Conservation (phyloP, 2,329 filamentous ascomycete genomes). For the Talaromyces sp. region DNA sequence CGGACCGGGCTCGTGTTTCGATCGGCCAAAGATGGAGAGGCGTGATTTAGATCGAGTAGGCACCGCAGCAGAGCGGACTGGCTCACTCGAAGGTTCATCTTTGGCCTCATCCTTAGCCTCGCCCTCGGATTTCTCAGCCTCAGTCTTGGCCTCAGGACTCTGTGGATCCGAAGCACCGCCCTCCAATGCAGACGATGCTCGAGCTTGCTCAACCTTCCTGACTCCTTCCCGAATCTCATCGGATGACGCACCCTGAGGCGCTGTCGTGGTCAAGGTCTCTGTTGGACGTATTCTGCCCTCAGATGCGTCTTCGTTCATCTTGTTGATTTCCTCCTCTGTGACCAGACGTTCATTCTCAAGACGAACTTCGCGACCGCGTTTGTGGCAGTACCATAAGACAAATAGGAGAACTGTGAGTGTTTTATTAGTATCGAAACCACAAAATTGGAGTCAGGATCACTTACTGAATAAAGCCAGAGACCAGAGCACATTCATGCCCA, state of each 20-base stretch:
- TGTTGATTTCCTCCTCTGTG: conserved; percentile 47
- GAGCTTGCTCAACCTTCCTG: conserved; percentile 40
- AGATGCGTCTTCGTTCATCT: conserved; percentile 40
- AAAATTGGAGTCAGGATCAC: conserved; percentile 36
- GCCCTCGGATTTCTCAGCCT: conserved; percentile 7
- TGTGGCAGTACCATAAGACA: conserved; percentile 97
- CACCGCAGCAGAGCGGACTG: conserved; percentile 10
- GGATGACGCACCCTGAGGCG: conserved; percentile 42
- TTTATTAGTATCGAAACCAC: background rate
- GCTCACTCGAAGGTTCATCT: background rate
- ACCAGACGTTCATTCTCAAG: conserved; percentile 64
- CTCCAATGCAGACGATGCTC: conserved; percentile 27
- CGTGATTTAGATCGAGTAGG: conserved; percentile 37
- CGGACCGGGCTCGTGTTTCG: conserved; percentile 24
- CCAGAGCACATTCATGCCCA: conserved; percentile 90
- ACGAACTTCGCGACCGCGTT: conserved; percentile 83
- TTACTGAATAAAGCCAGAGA: conserved; percentile 84
- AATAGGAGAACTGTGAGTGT: conserved; percentile 74
- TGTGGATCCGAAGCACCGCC: conserved; percentile 15
- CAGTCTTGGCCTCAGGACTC: background rate
- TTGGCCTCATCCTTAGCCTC: too few species aligned
- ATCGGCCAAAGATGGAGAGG: conserved; percentile 32
- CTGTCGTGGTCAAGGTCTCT: conserved; percentile 45
- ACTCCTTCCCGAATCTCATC: conserved; percentile 46
- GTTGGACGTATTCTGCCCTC: conserved; percentile 37